Base-by-base conservation (phyloP, 1,139 yeast genomes). In the Debaryomycetaceae sp. region DNA sequence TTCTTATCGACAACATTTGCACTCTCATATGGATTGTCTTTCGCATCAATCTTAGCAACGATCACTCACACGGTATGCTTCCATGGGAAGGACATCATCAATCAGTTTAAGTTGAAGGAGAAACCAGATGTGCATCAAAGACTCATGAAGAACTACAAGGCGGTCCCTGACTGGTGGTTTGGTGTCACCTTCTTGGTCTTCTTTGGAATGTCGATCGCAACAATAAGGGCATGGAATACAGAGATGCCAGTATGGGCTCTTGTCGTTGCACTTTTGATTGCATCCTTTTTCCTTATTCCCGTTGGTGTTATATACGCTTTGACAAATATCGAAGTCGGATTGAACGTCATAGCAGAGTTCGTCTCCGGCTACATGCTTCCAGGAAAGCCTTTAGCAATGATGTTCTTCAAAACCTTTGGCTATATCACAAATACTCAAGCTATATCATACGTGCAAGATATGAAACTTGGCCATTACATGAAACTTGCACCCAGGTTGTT, bases 131-230 rank as follows among this genome's bases (percentile, higher is more conserved):
- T 84, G 24, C 89, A 83, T 59, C 75, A 73, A 68, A 73, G 83
- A 53, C 72, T 82, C 47, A 83, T 83, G 86, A 68, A 66, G 48
- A 63, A 66, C 37, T 85, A 83, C 62, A 74, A 68, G 43, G 81
- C 78, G 52, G 81, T 77, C 30, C 90, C 76, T 49, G 82, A 87
- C 87, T 80, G 87, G 13, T 78, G 84, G 85, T 85, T 70, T 56
- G 57, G 56, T 1, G 55, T 74, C 34, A 69, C 80, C 5, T 77
- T 82, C 58, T 49, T 71, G 23, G 49, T 63, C 27, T 69, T 70
- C 51, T 71, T 73, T 48, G 78, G 63, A 33, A 47, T 72, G 50
- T 60, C 77, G 6, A 60, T 73, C 47, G 76, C 63, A 24, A 68
- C 74, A 33, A 54, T 66, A 38, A 59, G 67, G 56, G 72, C 56